Conservation (phyloP, 768 basidiomycete genomes). For the Lactarius psammicola region DNA sequence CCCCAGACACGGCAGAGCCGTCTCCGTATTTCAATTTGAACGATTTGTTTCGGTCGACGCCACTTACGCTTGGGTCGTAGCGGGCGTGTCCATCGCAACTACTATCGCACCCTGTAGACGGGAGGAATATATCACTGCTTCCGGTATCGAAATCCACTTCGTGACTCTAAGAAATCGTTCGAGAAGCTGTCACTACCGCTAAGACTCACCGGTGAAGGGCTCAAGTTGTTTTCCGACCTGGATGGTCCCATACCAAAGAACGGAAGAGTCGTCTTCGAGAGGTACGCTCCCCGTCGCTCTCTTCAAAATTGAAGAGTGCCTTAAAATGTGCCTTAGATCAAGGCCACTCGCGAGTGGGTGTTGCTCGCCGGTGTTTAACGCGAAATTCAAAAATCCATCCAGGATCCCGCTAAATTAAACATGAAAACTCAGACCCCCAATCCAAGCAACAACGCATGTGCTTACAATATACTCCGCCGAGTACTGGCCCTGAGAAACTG, state of each 20-base stretch:
- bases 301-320: background rate
- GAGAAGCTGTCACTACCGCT: background rate
- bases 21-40: background rate
- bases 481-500: background rate
- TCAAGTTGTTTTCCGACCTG: conserved; percentile 13
- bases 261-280: conserved; percentile 4
- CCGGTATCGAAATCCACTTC: conserved; percentile 15
- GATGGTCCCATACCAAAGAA: conserved; percentile 23
- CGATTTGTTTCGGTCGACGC: background rate
- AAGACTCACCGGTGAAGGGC: conserved; percentile 9
- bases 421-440: background rate
- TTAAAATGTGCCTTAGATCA: background rate
- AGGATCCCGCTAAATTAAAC: conserved; percentile 3
- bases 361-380: conserved; percentile 12
- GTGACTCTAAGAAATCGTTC: background rate
- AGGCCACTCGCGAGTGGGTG: conserved; percentile 1
- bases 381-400: background rate
- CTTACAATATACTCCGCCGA: background rate
- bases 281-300: background rate
- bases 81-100: background rate
- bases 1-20: conserved; percentile 4
- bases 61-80: background rate
- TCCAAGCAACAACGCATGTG: background rate
- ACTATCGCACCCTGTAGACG: background rate
- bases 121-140: conserved; percentile 4